Conservation (phyloP, 106 monocot genomes). For the Dendrobium officinale region DNA sequence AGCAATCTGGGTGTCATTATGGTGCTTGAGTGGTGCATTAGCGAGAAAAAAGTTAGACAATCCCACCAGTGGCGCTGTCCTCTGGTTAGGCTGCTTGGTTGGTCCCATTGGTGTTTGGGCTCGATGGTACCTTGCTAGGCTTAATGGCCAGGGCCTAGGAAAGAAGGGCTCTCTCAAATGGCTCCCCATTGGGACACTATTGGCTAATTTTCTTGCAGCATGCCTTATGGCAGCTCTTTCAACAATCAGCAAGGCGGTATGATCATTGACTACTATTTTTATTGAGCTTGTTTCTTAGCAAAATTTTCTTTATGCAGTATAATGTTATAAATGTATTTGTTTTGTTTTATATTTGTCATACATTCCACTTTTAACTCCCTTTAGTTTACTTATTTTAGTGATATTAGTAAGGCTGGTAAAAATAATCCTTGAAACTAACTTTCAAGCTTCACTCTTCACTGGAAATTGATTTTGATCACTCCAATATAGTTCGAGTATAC, state of each 20-base stretch:
- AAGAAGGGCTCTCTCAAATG: conserved; percentile 44
- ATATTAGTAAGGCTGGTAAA: not conserved
- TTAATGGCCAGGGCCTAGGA: conserved; percentile 78
- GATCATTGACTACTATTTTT: not conserved
- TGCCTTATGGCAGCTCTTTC: conserved; percentile 68
- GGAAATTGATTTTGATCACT: too few species aligned
- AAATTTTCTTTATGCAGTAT: too few species aligned
- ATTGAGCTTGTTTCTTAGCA: not conserved
- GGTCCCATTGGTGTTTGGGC: conserved; percentile 80
- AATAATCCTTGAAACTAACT: too few species aligned
- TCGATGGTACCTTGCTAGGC: conserved; percentile 78
- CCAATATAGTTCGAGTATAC: too few species aligned
- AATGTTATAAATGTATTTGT: too few species aligned
- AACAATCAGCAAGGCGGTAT: conserved; percentile 54
- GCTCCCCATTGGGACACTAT: conserved; percentile 78
- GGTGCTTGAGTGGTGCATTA: conserved; percentile 43
- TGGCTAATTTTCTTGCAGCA: conserved; percentile 76
- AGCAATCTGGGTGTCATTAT: conserved; percentile 25
- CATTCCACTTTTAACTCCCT: too few species aligned
- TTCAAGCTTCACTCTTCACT: too few species aligned
- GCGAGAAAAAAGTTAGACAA: conserved; percentile 20
- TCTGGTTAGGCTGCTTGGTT: conserved; percentile 78
- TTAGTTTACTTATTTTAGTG: too few species aligned
- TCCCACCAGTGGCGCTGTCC: conserved; percentile 22
- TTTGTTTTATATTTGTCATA: too few species aligned